A percentile compares a stretch with the other conserved stretches of the same genome.
These are phyloP conservation scores for Calonectria pseudoreteaudii DNA, from an alignment of 2,329 filamentous ascomycete species.

Conservation along the genomic window DNA sequence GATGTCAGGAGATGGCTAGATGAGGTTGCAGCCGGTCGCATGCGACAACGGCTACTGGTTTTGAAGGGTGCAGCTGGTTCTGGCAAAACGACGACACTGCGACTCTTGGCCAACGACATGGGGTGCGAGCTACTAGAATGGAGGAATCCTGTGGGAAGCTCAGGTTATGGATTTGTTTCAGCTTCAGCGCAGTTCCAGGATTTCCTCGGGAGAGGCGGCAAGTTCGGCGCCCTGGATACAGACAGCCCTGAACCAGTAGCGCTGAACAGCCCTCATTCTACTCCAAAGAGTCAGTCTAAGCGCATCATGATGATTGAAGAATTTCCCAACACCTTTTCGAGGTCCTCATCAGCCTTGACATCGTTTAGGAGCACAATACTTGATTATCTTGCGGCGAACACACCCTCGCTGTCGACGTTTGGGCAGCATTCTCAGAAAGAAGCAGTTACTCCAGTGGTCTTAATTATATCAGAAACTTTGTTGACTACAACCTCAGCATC, in stretches of 20 bases:
- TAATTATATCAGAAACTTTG: conserved; percentile 92
- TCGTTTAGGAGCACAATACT: conserved; percentile 82
- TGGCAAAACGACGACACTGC: conserved; percentile 91
- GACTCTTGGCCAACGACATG: conserved; percentile 82
- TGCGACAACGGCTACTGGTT: conserved; percentile 80
- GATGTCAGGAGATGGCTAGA: conserved; percentile 89
- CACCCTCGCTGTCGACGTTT: conserved; percentile 65
- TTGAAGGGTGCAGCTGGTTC: conserved; percentile 92
- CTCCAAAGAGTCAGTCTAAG: conserved; percentile 39
- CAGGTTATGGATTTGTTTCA: conserved; percentile 73
- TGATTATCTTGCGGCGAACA: conserved; percentile 78
- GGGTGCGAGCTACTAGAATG: conserved; percentile 86
- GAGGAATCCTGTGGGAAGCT: conserved; percentile 80
- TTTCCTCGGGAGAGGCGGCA: conserved; percentile 84
- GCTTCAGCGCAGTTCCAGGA: conserved; percentile 89
- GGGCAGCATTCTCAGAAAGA: conserved; percentile 55
- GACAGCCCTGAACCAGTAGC: conserved; percentile 46
- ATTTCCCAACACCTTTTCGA: conserved; percentile 81
- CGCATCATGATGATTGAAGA: conserved; percentile 83
- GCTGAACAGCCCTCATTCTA: conserved; percentile 33
- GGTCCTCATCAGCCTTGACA: conserved; percentile 71
- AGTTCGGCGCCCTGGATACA: conserved; percentile 78
- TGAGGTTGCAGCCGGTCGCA: conserved; percentile 74
- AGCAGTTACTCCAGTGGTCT: conserved; percentile 78
- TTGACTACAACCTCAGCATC: conserved; percentile 86